Base-by-base conservation (phyloP, 1,284 basidiomycete species). In the Tetrapyrgos nigripes region DNA sequence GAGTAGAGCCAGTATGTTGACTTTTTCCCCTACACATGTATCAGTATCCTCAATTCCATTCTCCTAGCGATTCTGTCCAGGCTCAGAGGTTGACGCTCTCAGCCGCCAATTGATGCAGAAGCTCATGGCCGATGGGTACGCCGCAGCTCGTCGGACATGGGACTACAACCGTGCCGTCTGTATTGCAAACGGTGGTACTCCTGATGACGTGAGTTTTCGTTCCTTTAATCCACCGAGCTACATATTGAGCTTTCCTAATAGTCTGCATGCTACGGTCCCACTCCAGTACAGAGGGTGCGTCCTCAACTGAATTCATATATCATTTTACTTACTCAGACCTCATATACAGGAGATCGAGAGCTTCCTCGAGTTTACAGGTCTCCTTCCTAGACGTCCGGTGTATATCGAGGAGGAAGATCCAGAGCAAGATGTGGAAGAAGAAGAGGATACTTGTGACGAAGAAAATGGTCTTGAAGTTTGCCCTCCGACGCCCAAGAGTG, bases 91-190 rank as follows among this genome's bases (percentile, higher is more conserved):
- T 10, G 56, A 58, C 17, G 56, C 50, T 37, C 13, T 14, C 13
- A 17, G 29, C 19, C 29, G 35, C 23, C 56, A 58, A 4, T n/a
- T 27, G 44, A 27, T 58, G 31, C 56, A 58, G 8, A 58, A 53
- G 50, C 8, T 58, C 17, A 50, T 58, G 49, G 56, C 56, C n/a
- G 50, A 58, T 8, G 53, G 44, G 28, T 58, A 58, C 24, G 28
- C 53, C 6, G 50, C 47, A 37, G 56, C 50, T 1, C 43, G 56
- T 1, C 47, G 53, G 40, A 47, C 47, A 17, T 58, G 56, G 56
- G 50, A 19, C 14, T 37, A 50, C 10, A 46, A 50, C 29, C 28
- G 28, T 50, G 24, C 21, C 13, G 3, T 28, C 6, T 31, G 24
- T 31, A 19, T 1, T 3, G 26, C 14, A 13, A 21, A n/a, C 10